Percentiles rank a stretch among this genome's conserved stretches.
Conservation (phyloP, 495 filamentous ascomycete genomes). For the Lepidopterella palustris region DNA sequence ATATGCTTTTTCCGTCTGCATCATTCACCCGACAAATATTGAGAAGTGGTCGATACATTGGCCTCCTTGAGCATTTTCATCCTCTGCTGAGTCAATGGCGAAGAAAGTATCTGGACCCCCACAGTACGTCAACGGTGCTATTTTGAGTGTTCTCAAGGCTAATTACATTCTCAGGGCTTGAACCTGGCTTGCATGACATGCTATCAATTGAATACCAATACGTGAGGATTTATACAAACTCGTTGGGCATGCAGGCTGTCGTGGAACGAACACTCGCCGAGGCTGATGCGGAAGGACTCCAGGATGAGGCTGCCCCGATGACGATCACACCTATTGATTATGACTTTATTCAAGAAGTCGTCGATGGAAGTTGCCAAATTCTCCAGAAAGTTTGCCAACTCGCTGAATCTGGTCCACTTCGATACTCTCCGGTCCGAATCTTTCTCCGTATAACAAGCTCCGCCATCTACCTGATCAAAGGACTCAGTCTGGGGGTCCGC, state of each 20-base stretch:
- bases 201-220: constrained; percentile 48
- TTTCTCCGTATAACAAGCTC: constrained; percentile 48
- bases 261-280: constrained; percentile 37
- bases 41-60: constrained; percentile 47
- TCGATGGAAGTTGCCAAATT: constrained; percentile 49
- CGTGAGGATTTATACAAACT: constrained; percentile 49
- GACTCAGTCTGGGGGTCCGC: constrained; percentile 45
- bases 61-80: constrained; percentile 48
- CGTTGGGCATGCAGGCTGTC: constrained; percentile 52
- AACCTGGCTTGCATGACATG: constrained; percentile 26
- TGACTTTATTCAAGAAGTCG: constrained; percentile 52
- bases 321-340: constrained; percentile 41
- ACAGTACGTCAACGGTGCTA: constrained; percentile 23
- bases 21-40: constrained; percentile 47
- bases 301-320: constrained; percentile 18
- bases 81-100: constrained; percentile 46
- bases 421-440: constrained; percentile 48
- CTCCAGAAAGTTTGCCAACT: constrained; percentile 42
- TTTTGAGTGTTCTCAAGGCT: not conserved
- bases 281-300: constrained; percentile 16
- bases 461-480: constrained; percentile 50
- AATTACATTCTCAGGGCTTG: constrained; percentile 3
- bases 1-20: constrained; percentile 50
- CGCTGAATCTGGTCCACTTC: constrained; percentile 29
- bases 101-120: constrained; percentile 42